Base-by-base conservation (phyloP, 2,329 filamentous ascomycete species). In the Pyrenochaeta sp. region DNA sequence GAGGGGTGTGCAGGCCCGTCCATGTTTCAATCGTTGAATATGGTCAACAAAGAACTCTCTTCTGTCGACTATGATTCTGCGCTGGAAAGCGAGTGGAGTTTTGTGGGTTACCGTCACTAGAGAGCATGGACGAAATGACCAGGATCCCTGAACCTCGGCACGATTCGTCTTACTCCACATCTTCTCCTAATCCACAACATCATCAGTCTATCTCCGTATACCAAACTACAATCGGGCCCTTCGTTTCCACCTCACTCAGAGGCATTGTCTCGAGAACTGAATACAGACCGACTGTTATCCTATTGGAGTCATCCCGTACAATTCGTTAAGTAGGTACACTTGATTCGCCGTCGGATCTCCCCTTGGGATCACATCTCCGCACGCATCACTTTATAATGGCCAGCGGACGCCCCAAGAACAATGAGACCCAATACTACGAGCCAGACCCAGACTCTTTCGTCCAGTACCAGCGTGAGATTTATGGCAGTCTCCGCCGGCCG, bases 381-480 rank as follows among this genome's bases (percentile, higher is more conserved):
- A 28, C 13, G 22, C 25, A 44, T 27, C 15, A 12, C 10, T 44
- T 19, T n/a, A 52, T 12, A 36, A 68, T 68, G 65, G 45, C 59
- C n/a, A 40, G 56, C 30, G 50, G 53, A 30, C 44, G 44, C 4
- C 37, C 54, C 42, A 57, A 55, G 44, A 42, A 22, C 36, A 9
- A 56, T 8, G 52, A 52, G 50, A 59, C 58, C 19, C 59, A 61
- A 27, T 66, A 69, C 62, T 72, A 71, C 42, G 67, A 72, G n/a
- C 77, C 78, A 2, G 74, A 78, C 50, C 76, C 77, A 9, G 68
- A 73, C 5, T 69, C 77, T 5, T 65, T 68, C 30, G 69, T 72
- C 2, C 40, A 62, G 22, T 76, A 67, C 56, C 74, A 78, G 51
- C 67, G 78, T 9, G 73, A 75, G 3, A 79, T 80, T 53, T 80